Conservation (phyloP, 257 asterid genomes). For the Salvia rosmarinus region DNA sequence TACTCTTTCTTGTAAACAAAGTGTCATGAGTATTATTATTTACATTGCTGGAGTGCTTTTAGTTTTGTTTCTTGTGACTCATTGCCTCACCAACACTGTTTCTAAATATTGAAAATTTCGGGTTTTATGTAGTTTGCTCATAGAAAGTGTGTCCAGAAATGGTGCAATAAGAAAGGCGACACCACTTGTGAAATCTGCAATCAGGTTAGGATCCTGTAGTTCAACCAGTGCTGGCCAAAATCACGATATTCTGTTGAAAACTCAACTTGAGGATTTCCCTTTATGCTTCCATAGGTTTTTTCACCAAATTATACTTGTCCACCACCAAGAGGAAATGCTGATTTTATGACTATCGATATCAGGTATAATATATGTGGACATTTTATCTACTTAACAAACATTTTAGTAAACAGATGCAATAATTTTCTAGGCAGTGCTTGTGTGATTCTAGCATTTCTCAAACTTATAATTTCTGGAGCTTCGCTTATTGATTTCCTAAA, state of each 20-base stretch:
- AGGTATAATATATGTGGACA: conserved; percentile 38
- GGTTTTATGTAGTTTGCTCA: conserved; percentile 62
- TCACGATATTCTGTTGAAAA: neutral
- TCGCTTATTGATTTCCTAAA: neutral
- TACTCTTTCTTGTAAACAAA: neutral
- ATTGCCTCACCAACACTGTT: neutral
- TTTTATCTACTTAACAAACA: neutral
- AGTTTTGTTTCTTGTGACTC: neutral
- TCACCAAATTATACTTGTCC: conserved; percentile 68
- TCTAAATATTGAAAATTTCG: neutral
- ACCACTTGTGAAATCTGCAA: conserved; percentile 80
- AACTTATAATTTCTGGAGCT: neutral
- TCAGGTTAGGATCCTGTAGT: conserved; percentile 44
- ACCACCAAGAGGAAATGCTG: conserved; percentile 52
- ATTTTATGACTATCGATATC: conserved; percentile 66
- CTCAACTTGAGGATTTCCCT: conserved; percentile 6
- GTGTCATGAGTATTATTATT: neutral
- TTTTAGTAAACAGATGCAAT: neutral
- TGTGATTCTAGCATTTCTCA: neutral
- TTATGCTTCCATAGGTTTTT: conserved; percentile 42
- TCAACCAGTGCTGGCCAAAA: neutral
- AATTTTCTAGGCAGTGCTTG: neutral
- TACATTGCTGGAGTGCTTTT: neutral
- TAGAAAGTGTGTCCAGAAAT: conserved; percentile 75
- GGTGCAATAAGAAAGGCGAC: conserved; percentile 85